Evolutionary conservation across 768 basidiomycete species (phyloP), one percentile per base, ranked within the genome.

Genomic region (Agaricus subrufescens): DNA sequence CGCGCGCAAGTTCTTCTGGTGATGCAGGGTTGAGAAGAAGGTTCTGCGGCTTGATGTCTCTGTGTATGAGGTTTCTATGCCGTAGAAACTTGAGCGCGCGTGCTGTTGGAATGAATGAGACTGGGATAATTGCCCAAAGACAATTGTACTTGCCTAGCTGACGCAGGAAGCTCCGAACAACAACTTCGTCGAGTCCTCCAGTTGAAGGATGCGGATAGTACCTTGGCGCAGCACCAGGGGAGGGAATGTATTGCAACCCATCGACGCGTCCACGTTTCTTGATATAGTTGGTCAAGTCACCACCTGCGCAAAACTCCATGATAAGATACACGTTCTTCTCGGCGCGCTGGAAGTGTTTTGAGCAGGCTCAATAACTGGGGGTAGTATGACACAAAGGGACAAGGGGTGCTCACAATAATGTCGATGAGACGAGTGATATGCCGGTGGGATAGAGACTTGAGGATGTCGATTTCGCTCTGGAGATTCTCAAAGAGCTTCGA

Each of bases 11-110:
- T 64, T 97, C 94, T 52, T 86, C 84, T 3, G 82, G 78, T 0
- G 88, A 78, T 0, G 94, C 83, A 0, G 96, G 91, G 55, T 86
- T 91, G 25, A 99, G 74, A 0, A 99, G 82, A 0, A 98, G 78
- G 70, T 99, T 98, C 87, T 97, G 94, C 29, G 97, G 97, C 69
- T 99, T 99, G 69, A 99, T 94, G 67, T 98, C 97, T 46, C 97
- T 79, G 69, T 99, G 97, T 37, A 99, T 93, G 45, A 98, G 81
- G 66, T 96, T 89, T 58, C 90, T 80, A 29, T 87, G 81, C 25
- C 95, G 81, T 34, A 98, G 75, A 63, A 98, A 98, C 68, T 93
- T 94, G 65, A 99, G 82, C 2, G 96, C 96, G 46, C 92, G 86
- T 7, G 92, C 95, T 95, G 52, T 37, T 52, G 43, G n/a, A 40